Conservation (phyloP, 768 basidiomycete genomes). For the Russula lepida region DNA sequence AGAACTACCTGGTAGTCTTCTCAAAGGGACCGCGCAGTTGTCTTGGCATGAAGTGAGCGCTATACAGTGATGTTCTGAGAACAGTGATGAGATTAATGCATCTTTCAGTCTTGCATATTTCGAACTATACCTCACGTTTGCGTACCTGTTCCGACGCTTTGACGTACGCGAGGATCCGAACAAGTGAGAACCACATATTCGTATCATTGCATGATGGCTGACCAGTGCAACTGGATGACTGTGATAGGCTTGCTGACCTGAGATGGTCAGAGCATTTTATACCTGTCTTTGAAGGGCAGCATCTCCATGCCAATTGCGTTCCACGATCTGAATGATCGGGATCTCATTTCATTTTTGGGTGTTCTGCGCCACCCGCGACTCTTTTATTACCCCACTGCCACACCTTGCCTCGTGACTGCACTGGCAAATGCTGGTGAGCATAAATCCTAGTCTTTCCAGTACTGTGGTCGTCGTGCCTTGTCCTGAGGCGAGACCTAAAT, state of each 20-base stretch:
- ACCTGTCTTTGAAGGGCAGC: conserved; percentile 7
- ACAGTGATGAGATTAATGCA: background rate
- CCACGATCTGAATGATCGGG: background rate
- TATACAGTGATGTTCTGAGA: no score
- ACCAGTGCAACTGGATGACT: background rate
- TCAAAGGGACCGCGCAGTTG: conserved; percentile 22
- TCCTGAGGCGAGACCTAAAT: no score
- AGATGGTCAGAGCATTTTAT: conserved; percentile 5
- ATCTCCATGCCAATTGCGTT: conserved; percentile 8
- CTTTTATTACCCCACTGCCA: no score
- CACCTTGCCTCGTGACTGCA: no score
- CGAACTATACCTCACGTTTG: conserved; percentile 21
- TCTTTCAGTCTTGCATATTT: conserved; percentile 18
- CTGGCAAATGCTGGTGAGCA: no score
- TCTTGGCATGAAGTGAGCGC: conserved; percentile 20
- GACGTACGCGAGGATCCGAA: conserved; percentile 14
- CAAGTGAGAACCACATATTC: background rate
- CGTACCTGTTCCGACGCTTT: conserved; percentile 21
- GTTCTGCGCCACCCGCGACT: no score
- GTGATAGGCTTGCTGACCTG: conserved; percentile 4
- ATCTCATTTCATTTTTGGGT: no score
- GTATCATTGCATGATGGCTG: background rate
- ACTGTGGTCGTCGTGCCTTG: no score
- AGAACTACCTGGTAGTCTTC: conserved; percentile 16
- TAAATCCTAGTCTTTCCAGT: no score